Percentiles rank a stretch among this genome's conserved stretches.
Conservation (phyloP, 2,329 filamentous ascomycete species). For the Aspergillus ruber region DNA sequence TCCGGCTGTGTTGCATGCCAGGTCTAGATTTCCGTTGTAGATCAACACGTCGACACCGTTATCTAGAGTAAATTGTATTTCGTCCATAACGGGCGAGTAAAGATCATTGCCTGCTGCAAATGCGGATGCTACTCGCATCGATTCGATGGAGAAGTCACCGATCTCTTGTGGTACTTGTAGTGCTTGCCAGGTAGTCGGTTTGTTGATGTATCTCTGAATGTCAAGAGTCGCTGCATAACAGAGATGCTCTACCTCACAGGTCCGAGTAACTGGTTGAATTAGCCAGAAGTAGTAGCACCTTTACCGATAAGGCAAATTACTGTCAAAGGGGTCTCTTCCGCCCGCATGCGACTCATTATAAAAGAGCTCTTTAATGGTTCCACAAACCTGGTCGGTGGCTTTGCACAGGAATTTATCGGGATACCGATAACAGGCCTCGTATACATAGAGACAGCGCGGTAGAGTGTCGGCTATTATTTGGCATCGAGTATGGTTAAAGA, state of each 20-base stretch:
- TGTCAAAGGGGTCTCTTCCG: constrained; percentile 19
- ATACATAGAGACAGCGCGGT: constrained; percentile 41
- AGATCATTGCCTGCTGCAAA: constrained; percentile 9
- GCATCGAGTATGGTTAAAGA: constrained; percentile 43
- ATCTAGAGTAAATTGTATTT: constrained; percentile 9
- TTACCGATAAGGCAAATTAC: constrained; percentile 6
- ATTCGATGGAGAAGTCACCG: constrained; percentile 8
- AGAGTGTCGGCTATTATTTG: constrained; percentile 42
- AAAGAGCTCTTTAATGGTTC: constrained; percentile 9
- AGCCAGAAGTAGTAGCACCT: too few relatives aligned
- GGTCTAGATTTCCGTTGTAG: constrained; percentile 20
- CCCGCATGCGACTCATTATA: constrained; percentile 15
- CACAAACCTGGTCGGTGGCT: constrained; percentile 12
- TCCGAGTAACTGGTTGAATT: constrained; percentile 11
- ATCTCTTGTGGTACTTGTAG: constrained; percentile 9
- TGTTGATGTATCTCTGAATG: constrained; percentile 17
- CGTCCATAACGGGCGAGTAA: constrained; percentile 6
- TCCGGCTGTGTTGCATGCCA: constrained; percentile 22
- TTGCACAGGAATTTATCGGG: constrained; percentile 15
- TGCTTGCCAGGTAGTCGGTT: constrained; percentile 10
- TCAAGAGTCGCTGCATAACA: constrained; percentile 13
- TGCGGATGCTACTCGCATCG: constrained; percentile 4
- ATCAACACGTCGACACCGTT: constrained; percentile 14
- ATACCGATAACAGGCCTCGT: constrained; percentile 25
- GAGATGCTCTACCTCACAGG: constrained; percentile 13